Evolutionary conservation across 2,329 filamentous ascomycete species (phyloP), one percentile per base, ranked within the genome.

Genomic region (Aspergillus puulaauensis): DNA sequence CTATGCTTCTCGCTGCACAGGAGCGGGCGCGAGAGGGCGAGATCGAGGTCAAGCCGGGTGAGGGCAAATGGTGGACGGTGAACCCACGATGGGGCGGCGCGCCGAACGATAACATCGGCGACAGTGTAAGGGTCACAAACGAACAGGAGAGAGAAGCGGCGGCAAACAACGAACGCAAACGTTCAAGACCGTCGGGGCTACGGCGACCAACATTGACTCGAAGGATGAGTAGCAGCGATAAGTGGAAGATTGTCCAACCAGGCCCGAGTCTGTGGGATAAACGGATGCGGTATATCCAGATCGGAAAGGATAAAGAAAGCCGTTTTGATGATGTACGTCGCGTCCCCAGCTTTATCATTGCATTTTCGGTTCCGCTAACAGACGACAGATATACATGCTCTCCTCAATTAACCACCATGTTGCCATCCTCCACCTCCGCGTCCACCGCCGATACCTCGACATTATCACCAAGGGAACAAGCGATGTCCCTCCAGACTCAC

Each of bases 321-420:
- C 74, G 75, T 8, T 82, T 77, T 72, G 82, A 85, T 61, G 80
- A 86, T 74, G 84, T 86, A 75, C 61, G 47, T 56, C 24, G 6
- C 3, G 11, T n/a, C 41, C 15, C n/a, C 5, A 15, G n/a, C n/a
- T 12, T 31, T 50, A 11, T 19, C 35, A 9, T 17, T 21, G 14
- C 12, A 33, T 6, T 33, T 15, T 49, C 24, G 4, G 15, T 23
- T 37, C 35, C 14, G 24, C 19, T 56, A 54, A 43, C 37, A 15
- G 6, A 12, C 6, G 6, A 44, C 64, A 87, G 83, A 79, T 87
- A 52, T 86, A 83, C 70, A 80, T 86, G 77, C 66, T 87, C 48
- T 86, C 84, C 12, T 83, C 83, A 23, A 75, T 87, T 61, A 86
- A 86, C 68, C 84, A 86, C 70, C 85, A 88, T 63, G 76, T 87